These are phyloP conservation scores for Pyricularia pennisetigena DNA, from an alignment of 2,329 filamentous ascomycete genomes.

Conservation along the genomic window DNA sequence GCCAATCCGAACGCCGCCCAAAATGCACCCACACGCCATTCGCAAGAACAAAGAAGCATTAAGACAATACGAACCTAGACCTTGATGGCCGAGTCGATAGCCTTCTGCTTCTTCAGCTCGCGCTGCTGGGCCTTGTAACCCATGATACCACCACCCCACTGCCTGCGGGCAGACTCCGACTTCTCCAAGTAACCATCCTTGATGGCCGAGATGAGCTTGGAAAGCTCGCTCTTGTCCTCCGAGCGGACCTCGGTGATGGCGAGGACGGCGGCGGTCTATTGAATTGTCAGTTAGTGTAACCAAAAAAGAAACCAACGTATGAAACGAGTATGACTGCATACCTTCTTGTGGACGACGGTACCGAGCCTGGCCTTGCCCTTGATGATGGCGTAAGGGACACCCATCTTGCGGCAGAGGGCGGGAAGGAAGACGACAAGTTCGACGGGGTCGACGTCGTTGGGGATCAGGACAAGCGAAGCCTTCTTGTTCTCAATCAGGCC, in stretches of 20 bases:
- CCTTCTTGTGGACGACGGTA: slow-evolving; percentile 99
- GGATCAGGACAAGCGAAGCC: slow-evolving; percentile 93
- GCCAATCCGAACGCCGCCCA: slow-evolving; percentile 23
- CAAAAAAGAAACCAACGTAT: not conserved
- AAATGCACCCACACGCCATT: slow-evolving; percentile 17
- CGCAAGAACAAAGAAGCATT: slow-evolving; percentile 10
- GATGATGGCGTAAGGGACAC: slow-evolving; percentile 96
- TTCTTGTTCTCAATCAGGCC: slow-evolving; percentile 99
- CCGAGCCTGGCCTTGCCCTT: slow-evolving; percentile 99
- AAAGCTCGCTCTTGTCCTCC: slow-evolving; percentile 97
- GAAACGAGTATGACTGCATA: slow-evolving; percentile 23
- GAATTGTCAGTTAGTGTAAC: slow-evolving; percentile 8
- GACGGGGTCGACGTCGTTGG: slow-evolving; percentile 99
- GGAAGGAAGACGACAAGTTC: slow-evolving; percentile 99
- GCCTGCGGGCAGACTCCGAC: slow-evolving; percentile 81
- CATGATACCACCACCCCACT: slow-evolving; percentile 99
- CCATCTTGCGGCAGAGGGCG: slow-evolving; percentile 99
- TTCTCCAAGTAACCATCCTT: slow-evolving; percentile 98
- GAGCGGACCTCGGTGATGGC: slow-evolving; percentile 93
- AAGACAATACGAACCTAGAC: slow-evolving; percentile 52
- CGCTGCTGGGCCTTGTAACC: slow-evolving; percentile 79
- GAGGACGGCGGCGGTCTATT: slow-evolving; percentile 88
- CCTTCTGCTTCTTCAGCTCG: slow-evolving; percentile 84
- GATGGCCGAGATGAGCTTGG: slow-evolving; percentile 91
- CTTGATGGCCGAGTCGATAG: slow-evolving; percentile 90